Evolutionary conservation across 805 yeast genomes (phyloP).

Genomic region (Candida chilensis): DNA sequence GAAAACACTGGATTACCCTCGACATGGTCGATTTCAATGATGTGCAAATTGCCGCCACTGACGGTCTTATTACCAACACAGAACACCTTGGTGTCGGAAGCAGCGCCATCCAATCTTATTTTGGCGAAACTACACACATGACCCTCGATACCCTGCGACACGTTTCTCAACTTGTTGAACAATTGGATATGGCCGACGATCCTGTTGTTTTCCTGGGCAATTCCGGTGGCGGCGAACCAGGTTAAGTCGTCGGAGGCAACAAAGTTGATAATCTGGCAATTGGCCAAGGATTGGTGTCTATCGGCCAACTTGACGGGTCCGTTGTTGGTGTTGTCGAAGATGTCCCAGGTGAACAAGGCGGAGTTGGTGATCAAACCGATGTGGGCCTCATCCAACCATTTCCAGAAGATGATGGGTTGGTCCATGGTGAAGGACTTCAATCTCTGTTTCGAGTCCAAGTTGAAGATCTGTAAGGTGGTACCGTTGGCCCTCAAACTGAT

Average conservation of each 20-base stretch:
- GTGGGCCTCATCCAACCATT: conserved; percentile 69
- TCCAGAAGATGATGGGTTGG: conserved; percentile 93
- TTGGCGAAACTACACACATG: conserved; percentile 89
- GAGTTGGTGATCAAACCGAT: conserved; percentile 82
- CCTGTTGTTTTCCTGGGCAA: conserved; percentile 87
- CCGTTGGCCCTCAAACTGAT: conserved; percentile 95
- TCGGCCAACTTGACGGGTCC: conserved; percentile 80
- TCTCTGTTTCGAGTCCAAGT: conserved; percentile 79
- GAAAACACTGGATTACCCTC: conserved; percentile 75
- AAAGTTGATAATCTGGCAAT: conserved; percentile 85
- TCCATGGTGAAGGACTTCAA: conserved; percentile 78
- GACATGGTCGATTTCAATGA: conserved; percentile 93
- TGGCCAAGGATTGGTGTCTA: conserved; percentile 71
- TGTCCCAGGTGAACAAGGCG: conserved; percentile 71
- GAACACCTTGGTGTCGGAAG: conserved; percentile 73
- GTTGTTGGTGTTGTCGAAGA: conserved; percentile 67
- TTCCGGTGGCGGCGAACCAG: conserved; percentile 95
- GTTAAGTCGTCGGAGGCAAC: conserved; percentile 70
- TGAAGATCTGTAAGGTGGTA: conserved; percentile 90
- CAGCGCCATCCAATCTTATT: conserved; percentile 64
- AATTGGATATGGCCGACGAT: conserved; percentile 96
- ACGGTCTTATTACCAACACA: conserved; percentile 87
- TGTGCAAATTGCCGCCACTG: conserved; percentile 69
- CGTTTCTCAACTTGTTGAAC: conserved; percentile 78
- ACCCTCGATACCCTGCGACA: conserved; percentile 96